A percentile compares a stretch with the other conserved stretches of the same genome.
Conservation (phyloP, 768 basidiomycete species). For the Boletus reticulatus region DNA sequence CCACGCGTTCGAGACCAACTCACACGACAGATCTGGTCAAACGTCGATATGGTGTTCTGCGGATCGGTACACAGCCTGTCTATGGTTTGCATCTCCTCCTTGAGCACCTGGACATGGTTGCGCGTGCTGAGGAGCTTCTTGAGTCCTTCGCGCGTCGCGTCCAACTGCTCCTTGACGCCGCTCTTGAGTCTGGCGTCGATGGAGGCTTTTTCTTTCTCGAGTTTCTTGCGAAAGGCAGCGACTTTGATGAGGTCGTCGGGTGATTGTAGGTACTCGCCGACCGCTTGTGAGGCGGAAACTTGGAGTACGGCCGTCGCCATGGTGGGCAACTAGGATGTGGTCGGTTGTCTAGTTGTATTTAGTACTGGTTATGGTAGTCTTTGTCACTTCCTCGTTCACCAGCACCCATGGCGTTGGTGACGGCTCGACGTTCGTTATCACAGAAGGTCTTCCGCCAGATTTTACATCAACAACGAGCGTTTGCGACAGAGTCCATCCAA, state of each 20-base stretch:
- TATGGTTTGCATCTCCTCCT: conserved; percentile 82
- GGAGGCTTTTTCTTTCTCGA: conserved; percentile 95
- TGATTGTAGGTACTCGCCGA: conserved; percentile 88
- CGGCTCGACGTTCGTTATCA: conserved; percentile 5
- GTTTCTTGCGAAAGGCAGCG: conserved; percentile 84
- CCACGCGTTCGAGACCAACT: conserved; percentile 26
- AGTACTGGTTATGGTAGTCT: neutral
- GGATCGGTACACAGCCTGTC: conserved; percentile 78
- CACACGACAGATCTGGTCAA: conserved; percentile 95
- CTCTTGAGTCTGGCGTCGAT: conserved; percentile 88
- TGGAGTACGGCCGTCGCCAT: conserved; percentile 46
- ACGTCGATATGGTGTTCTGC: conserved; percentile 74
- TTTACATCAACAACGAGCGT: conserved; percentile 13
- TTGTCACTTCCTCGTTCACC: neutral
- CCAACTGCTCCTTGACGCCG: conserved; percentile 91
- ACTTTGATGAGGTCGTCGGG: conserved; percentile 93
- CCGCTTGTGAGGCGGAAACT: conserved; percentile 80
- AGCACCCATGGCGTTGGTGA: conserved; percentile 7
- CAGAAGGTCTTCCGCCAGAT: conserved; percentile 1
- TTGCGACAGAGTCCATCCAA: conserved; percentile 27
- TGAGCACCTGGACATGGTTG: conserved; percentile 73
- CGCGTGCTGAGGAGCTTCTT: conserved; percentile 76
- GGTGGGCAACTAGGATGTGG: neutral
- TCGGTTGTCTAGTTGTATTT: neutral
- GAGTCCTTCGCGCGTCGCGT: conserved; percentile 85